Base-by-base conservation (phyloP, 164 flowering plant species). In the Taxillus chinensis region DNA sequence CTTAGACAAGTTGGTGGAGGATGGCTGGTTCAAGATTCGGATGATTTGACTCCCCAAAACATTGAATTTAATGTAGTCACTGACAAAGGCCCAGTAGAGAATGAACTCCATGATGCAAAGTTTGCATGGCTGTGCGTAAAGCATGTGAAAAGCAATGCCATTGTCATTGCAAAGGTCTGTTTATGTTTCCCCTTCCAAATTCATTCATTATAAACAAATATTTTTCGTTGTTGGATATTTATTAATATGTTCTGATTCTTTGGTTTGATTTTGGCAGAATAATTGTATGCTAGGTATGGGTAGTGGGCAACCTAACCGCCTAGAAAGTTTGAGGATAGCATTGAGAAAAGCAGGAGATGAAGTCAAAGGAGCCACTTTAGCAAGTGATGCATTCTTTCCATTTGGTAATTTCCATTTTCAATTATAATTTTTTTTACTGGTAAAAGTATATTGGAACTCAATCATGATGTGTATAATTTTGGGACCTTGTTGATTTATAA, bases 71-170 rank as follows among this genome's bases (percentile, higher is more conserved):
- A 78, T 27, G 77, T 64, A 8, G 82, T 82, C 37, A 79, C 96
- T 14, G 79, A 79, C 62, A 87, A 68, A 62, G 57, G 63, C 65
- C 99, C 96, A 43, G 71, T 63, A 64, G 86, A 80, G 61, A 74
- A 61, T 48, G 86, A 83, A 73, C 86, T 89, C 62, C 16, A 55
- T 62, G 99, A 95, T 85, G 96, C 95, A 7, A 70, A 95, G 70
- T 95, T 95, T 80, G 99, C 99, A 15, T 95, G 96, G 99, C 74
- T 87, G 8, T 91, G 99, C 70, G 93, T 79, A 7, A 95, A 95
- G 85, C 99, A 95, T 62, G 99, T 95, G 27, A 95, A 95, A 77
- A 95, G 99, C 84, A 95, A 95, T 67, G 99, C 99, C 62, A 91
- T 95, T 73, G 97, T 89, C 1, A 81, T 95, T 61, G 99, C 99